phyloP scores from a whole-genome alignment of 148 eudicot species.

The Vaccinium corymbosum region DNA sequence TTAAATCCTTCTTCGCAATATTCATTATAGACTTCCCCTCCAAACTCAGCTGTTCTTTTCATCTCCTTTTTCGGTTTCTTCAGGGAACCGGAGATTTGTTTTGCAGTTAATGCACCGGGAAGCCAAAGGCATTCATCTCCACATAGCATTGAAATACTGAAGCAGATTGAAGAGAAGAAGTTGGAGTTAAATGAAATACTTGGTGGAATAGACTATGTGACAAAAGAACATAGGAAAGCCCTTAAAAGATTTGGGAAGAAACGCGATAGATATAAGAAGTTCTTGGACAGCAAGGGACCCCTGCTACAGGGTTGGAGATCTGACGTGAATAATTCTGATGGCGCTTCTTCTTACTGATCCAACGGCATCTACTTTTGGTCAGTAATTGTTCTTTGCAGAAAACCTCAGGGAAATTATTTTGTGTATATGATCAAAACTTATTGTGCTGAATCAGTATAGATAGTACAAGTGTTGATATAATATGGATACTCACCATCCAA shows the following conservation, averaged over 20 bases:
- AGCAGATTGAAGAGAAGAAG: slow-evolving; percentile 16
- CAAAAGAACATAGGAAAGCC: neutral
- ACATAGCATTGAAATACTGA: neutral
- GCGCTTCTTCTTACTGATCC: neutral
- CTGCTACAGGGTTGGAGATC: neutral
- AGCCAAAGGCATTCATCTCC: neutral
- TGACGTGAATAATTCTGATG: neutral
- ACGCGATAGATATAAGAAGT: neutral
- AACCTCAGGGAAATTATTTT: neutral
- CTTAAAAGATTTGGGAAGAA: neutral
- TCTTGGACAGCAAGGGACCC: slow-evolving; percentile 13
- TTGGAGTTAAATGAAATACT: neutral
- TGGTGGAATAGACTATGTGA: neutral
- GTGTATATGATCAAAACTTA: neutral
- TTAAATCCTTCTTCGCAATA: neutral
- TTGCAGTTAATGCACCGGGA: slow-evolving; percentile 22
- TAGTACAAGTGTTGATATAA: neutral
- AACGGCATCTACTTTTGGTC: neutral
- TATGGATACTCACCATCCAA: neutral
- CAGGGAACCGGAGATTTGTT: slow-evolving; percentile 32
- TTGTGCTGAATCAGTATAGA: neutral
- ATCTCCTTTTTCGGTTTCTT: neutral
- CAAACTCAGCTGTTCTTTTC: neutral
- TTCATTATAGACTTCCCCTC: neutral
- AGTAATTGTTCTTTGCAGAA: neutral